phyloP scores from a whole-genome alignment of 345 rosid species.

The Tarenaya hassleriana region DNA sequence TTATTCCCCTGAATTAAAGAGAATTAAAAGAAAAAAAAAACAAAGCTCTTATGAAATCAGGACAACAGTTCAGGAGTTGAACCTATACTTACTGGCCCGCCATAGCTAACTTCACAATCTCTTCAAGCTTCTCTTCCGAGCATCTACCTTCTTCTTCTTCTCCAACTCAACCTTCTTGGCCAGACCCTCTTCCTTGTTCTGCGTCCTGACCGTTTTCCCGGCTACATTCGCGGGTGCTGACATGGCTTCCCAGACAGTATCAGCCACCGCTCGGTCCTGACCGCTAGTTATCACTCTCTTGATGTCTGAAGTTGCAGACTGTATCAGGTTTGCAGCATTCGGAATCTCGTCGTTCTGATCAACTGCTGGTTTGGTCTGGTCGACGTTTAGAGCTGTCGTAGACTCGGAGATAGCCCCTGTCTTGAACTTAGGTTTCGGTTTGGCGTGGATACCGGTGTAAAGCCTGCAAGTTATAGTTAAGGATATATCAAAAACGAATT shows the following conservation, averaged over 20 bases:
- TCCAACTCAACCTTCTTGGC: slow-evolving; percentile 57
- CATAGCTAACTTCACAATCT: slow-evolving; percentile 61
- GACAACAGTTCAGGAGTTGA: too few relatives aligned
- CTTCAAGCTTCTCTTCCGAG: slow-evolving; percentile 94
- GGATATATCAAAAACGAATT: background rate
- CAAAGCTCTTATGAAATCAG: too few relatives aligned
- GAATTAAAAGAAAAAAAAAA: too few relatives aligned
- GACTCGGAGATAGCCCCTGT: slow-evolving; percentile 89
- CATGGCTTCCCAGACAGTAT: too few relatives aligned
- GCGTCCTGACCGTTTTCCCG: slow-evolving; percentile 22
- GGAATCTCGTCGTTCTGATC: slow-evolving; percentile 46
- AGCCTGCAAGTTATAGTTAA: slow-evolving; percentile 46
- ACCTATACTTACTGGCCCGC: too few relatives aligned
- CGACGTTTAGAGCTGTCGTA: slow-evolving; percentile 72
- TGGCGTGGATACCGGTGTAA: slow-evolving; percentile 88
- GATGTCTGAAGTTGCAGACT: slow-evolving; percentile 36
- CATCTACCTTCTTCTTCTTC: slow-evolving; percentile 93
- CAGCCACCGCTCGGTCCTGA: slow-evolving; percentile 40
- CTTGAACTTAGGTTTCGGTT: slow-evolving; percentile 79
- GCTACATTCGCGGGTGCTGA: slow-evolving; percentile 41
- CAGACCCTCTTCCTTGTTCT: slow-evolving; percentile 58
- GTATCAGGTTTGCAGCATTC: slow-evolving; percentile 35
- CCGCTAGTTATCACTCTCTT: slow-evolving; percentile 44
- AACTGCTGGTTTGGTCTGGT: slow-evolving; percentile 43
- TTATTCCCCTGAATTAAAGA: too few relatives aligned